Evolutionary conservation across 345 rosid species (phyloP), one percentile per base, ranked within the genome.

Genomic region (Eucalyptus cladocalyx): DNA sequence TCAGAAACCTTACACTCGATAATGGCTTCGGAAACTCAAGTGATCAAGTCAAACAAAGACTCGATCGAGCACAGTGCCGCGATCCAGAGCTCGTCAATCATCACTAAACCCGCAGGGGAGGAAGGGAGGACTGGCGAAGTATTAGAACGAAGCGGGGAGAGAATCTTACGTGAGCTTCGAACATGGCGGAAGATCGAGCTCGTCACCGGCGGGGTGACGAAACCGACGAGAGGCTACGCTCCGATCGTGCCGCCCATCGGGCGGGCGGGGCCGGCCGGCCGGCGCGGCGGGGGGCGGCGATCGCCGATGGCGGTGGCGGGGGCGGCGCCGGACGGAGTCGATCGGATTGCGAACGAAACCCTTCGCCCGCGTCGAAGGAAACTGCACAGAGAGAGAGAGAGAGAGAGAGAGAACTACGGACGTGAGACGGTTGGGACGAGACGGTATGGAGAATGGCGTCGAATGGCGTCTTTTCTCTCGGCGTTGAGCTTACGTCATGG

Each of bases 151-250:
- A 54, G 42, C 43, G 54, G 37, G 56, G 86, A 37, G 88, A 67
- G 88, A 37, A 87, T 49, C 95, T 91, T 93, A 97, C 99, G 92
- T 97, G 98, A 91, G 97, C 97, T 94, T 97, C 98, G 88, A 97
- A 97, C 99, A 97, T 97, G 93, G 92, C 90, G 95, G 89, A 92
- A 93, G 92, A 80, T 88, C 69, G 45, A 86, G 87, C n/a, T 69
- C 80, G 76, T 49, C 87, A 40, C 60, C 89, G 67, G 67, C 49
- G 15, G 32, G 45, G 89, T 26, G 51, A 58, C 87, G 43, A 8
- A 15, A 88, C 65, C 89, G 86, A 62, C 76, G 65, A n/a, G 76
- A 3, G 76, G 24, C 62, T 86, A 56, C 34, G 49, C 80, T 45
- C 60, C 80, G 89, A 81, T 83, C 54, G 65, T 34, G 47, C 87